A percentile compares a stretch with the other conserved stretches of the same genome.
Evolutionary conservation across 2,329 filamentous ascomycete genomes (phyloP).

Genomic region (Pseudogymnoascus sp.): DNA sequence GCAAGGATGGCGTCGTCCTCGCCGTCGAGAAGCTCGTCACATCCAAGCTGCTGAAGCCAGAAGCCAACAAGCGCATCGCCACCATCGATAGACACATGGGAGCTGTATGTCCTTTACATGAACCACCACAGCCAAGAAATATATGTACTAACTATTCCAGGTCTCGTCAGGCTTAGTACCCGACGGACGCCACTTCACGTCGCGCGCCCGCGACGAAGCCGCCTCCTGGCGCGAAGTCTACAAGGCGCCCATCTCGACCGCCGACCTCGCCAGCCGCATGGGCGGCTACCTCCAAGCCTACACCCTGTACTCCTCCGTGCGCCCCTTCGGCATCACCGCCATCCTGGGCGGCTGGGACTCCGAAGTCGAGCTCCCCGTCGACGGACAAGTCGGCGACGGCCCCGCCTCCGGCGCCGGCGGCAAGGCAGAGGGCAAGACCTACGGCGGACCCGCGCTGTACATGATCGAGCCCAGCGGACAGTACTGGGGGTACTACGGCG

Average conservation of each 20-base stretch:
- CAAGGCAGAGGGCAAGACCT: conserved; percentile 65
- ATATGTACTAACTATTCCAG: conserved; percentile 38
- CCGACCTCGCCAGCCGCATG: conserved; percentile 84
- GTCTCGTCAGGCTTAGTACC: conserved; percentile 91
- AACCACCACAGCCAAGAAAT: neutral
- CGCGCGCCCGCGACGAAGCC: conserved; percentile 89
- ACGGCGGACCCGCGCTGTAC: conserved; percentile 89
- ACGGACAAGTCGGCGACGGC: conserved; percentile 81
- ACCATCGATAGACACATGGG: conserved; percentile 91
- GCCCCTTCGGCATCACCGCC: conserved; percentile 91
- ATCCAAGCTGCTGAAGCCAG: conserved; percentile 90
- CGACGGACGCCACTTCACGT: conserved; percentile 90
- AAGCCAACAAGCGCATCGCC: conserved; percentile 94
- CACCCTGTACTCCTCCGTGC: conserved; percentile 93
- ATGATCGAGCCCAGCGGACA: conserved; percentile 98
- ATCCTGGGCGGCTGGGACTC: conserved; percentile 93
- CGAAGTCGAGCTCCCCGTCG: conserved; percentile 74
- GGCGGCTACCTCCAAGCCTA: conserved; percentile 95
- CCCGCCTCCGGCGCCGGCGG: conserved; percentile 75
- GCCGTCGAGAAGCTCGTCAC: conserved; percentile 94
- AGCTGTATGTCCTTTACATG: conserved; percentile 54
- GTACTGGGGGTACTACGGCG: conserved; percentile 99
- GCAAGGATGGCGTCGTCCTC: conserved; percentile 93
- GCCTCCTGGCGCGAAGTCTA: conserved; percentile 85
- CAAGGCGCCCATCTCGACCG: conserved; percentile 86